Evolutionary conservation across 202 grass and related monocot species (phyloP), one percentile per base, ranked within the genome.

Genomic region (Dendrocalamus latiflorus): DNA sequence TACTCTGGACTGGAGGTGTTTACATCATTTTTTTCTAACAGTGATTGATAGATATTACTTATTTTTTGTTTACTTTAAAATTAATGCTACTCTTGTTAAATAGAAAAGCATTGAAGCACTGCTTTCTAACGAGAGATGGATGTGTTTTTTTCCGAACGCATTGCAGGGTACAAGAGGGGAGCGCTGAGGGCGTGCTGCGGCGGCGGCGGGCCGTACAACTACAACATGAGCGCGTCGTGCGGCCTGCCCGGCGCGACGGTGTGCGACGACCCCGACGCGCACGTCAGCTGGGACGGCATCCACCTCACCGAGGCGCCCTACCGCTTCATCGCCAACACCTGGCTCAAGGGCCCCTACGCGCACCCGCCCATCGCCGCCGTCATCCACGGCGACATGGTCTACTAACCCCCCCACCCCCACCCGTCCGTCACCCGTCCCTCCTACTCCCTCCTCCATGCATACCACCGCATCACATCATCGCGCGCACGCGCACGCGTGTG

Each of bases 211-310:
- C 89, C 82, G 0, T 97, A 97, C 89, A 97, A 97, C 91, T 94
- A 91, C 87, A 92, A 97, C 72, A 84, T 90, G 70, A 90, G 86
- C 71, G 80, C 85, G 1, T 93, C 86, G 8, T 97, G 94, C 53
- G 94, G 91, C 8, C 73, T 91, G 0, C 81, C 81, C 0, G 91
- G 94, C 34, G 86, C 91, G 14, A 94, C 75, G 4, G 65, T 53
- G n/a, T 97, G 94, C 72, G 38, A 56, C 1, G 89, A 97, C 75
- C 94, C 94, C 4, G 87, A 93, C 72, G 85, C 94, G 21, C 89
- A 92, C 30, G 94, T 93, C 63, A 97, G 93, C 75, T 94, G 93
- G 93, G 93, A 94, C 55, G 93, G 93, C 25, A 84, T 94, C 78
- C 93, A 94, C 83, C 81, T 94, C 66, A 94, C 93, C 0, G 90